Evolutionary conservation across 2,329 filamentous ascomycete species (phyloP), one percentile per base, ranked within the genome.

Genomic region (Neurospora sp.): DNA sequence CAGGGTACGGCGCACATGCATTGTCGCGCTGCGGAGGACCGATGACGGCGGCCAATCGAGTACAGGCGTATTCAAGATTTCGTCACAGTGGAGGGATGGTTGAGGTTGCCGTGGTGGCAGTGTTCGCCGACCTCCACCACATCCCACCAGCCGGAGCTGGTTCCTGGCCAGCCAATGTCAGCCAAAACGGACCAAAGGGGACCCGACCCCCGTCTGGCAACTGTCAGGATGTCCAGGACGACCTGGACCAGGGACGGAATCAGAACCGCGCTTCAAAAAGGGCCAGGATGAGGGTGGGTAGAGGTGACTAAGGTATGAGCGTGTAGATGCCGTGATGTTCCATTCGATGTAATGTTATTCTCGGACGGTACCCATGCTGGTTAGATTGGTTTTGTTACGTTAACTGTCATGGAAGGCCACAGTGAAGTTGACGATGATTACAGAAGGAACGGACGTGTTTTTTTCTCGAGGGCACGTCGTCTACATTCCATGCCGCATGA

Each of bases 81-180:
- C 15, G 28, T 62, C 52, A 36, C 28, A 62, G 52, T 36, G 13
- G 52, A 33, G 52, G 52, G 43, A 17, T 62, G 52, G 28, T 33
- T 62, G 52, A 36, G 52, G 52, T 62, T 33, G 23, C 52, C 23
- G 28, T 62, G 52, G n/a, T 38, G 38, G 39, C 62, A 67, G 38
- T 68, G 69, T 68, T 70, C 69, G 69, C 39, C 69, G 69, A 70
- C 69, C 69, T 70, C 68, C 69, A 70, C 23, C 19, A 66, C 33
- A 62, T 33, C 52, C 52, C 23, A 62, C 52, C 52, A 33, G 52
- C 52, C 52, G 52, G 52, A 62, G 33, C 52, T 10, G 52, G 52
- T 62, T 62, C 52, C 52, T 62, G 52, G 15, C 52, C 52, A 62
- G 52, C 52, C 52, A 62, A 62, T 62, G 52, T 36, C 52, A 62